Conservation (phyloP, 805 yeast species). For the Priceomyces fermenticarens region DNA sequence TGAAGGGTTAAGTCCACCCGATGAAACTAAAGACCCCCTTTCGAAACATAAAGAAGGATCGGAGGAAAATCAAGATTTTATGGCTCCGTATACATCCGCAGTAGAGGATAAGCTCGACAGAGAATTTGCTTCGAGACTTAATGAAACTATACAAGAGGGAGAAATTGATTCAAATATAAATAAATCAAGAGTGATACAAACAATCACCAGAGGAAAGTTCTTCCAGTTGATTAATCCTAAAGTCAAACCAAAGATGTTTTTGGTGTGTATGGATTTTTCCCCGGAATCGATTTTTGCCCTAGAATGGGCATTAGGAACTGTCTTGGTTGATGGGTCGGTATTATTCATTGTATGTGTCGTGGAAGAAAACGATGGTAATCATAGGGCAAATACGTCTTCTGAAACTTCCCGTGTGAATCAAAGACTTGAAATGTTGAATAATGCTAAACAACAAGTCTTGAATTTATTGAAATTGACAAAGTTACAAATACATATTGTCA, state of each 20-base stretch:
- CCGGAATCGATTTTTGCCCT: conserved; percentile 81
- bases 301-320: conserved; percentile 86
- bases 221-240: conserved; percentile 47
- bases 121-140: conserved; percentile 52
- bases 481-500: conserved; percentile 67
- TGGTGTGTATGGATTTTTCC: conserved; percentile 78
- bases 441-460: conserved; percentile 44
- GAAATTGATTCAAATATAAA: conserved; percentile 50
- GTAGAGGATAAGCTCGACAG: conserved; percentile 62
- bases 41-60: conserved; percentile 6
- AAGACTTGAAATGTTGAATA: conserved; percentile 37
- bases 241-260: conserved; percentile 55
- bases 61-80: conserved; percentile 24
- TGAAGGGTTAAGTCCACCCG: conserved; percentile 15
- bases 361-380: conserved; percentile 45
- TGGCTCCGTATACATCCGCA: conserved; percentile 68
- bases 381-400: conserved; percentile 34
- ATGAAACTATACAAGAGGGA: conserved; percentile 53
- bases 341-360: conserved; percentile 66
- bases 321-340: conserved; percentile 78
- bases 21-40: conserved; percentile 7
- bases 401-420: conserved; percentile 36
- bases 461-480: conserved; percentile 60
- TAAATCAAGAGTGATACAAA: conserved; percentile 61
- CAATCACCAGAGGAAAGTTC: conserved; percentile 67